Conservation (phyloP, 768 basidiomycete genomes). For the Pulveroboletus sp. region DNA sequence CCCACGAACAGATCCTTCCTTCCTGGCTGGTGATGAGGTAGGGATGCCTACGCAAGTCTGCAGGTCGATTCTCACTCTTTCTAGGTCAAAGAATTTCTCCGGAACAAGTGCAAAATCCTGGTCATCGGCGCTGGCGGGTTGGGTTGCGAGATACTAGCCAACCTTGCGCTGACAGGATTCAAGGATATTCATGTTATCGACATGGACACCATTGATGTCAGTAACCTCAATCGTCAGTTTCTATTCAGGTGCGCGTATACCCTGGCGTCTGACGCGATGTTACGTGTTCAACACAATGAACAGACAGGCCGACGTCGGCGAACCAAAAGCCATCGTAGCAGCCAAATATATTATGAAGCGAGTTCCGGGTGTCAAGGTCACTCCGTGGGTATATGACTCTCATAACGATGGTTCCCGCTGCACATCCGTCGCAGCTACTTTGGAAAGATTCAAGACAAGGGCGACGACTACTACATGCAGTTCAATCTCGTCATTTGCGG, state of each 20-base stretch:
- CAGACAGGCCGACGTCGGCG: constrained; percentile 87
- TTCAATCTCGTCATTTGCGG: constrained; percentile 98
- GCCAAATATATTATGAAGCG: constrained; percentile 97
- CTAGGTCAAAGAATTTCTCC: constrained; percentile 84
- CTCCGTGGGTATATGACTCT: constrained; percentile 61
- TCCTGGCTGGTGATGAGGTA: constrained; percentile 78
- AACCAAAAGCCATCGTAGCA: constrained; percentile 89
- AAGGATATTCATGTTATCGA: constrained; percentile 99
- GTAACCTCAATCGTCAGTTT: constrained; percentile 97
- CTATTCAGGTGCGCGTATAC: constrained; percentile 70
- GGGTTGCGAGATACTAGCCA: constrained; percentile 96
- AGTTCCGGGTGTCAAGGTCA: constrained; percentile 93
- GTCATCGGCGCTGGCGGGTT: constrained; percentile 98
- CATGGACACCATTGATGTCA: constrained; percentile 99
- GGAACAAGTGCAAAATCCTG: constrained; percentile 83
- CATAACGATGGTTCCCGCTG: constrained; percentile 1
- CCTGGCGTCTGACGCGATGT: background rate
- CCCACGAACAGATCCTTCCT: constrained; percentile 84
- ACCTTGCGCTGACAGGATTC: constrained; percentile 94
- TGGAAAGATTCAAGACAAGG: constrained; percentile 98
- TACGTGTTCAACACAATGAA: constrained; percentile 1
- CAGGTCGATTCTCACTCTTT: background rate
- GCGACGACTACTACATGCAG: constrained; percentile 89
- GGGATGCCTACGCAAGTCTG: constrained; percentile 14
- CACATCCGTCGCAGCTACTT: constrained; percentile 58